These are phyloP conservation scores for Crithidia brevicula DNA, from an alignment of 208 protist species.

Conservation along the genomic window DNA sequence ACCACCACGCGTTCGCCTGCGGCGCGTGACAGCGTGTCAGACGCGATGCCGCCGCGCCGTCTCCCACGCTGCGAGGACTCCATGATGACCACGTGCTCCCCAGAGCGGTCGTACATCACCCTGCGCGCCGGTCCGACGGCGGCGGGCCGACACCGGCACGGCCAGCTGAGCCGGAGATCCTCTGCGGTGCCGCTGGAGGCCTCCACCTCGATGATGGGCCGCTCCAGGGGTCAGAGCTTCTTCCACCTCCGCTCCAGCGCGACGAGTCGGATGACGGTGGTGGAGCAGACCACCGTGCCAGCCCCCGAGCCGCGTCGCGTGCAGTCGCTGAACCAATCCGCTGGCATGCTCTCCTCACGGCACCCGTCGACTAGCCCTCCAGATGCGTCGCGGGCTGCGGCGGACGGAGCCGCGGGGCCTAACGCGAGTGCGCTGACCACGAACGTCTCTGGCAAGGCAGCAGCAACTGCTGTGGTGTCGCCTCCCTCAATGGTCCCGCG, in stretches of 20 bases:
- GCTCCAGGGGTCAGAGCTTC: conserved; percentile 15
- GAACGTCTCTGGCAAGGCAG: neutral
- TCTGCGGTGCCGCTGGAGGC: conserved; percentile 14
- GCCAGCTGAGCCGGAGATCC: neutral
- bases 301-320: conserved; percentile 38
- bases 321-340: conserved; percentile 36
- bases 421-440: no score
- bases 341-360: conserved; percentile 14
- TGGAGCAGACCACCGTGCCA: conserved; percentile 26
- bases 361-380: neutral
- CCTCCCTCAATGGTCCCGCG: conserved; percentile 23
- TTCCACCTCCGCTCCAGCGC: conserved; percentile 21
- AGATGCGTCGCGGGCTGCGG: no score
- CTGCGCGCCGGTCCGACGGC: conserved; percentile 14
- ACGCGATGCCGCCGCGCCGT: conserved; percentile 11
- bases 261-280: conserved; percentile 15
- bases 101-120: conserved; percentile 28
- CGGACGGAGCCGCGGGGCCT: no score
- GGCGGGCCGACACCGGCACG: conserved; percentile 19
- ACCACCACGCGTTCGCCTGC: neutral
- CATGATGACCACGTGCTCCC: neutral
- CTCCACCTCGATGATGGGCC: conserved; percentile 6
- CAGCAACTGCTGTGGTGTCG: neutral
- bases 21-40: neutral
- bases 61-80: conserved; percentile 18